Evolutionary conservation across 116 monocot genomes (phyloP), one percentile per base, ranked within the genome.

Genomic region (Phalaenopsis hybrid): DNA sequence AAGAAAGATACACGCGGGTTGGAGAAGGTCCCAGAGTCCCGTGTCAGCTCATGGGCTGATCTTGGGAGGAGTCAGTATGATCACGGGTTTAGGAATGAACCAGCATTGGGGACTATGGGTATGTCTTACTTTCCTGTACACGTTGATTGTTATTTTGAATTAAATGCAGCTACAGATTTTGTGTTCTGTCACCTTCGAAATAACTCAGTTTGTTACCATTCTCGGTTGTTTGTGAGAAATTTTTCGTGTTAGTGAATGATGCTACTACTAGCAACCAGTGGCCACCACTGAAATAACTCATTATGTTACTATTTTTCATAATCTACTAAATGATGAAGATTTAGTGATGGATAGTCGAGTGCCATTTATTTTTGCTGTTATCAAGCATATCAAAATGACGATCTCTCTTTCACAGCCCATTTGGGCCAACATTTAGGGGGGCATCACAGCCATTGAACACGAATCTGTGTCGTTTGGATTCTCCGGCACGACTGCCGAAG

Each of bases 1-100:
- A 95, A 91, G 84, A 93, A 91, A 82, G 89, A 80, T 1, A 85
- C 63, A 10, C 25, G 86, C 46, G 85, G 81, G 74, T 28, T 84
- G 8, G 88, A 89, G 78, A 94, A 87, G 81, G 86, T 88, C 9
- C 85, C 82, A 15, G 77, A 88, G 79, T 57, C 61, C 31, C 43
- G 37, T 46, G 65, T 79, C 6, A 83, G 80, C 43, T 84, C 81
- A 2, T 81, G 87, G 87, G 84, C 77, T 61, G 81, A 84, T 67
- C 68, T 18, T 25, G 68, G 76, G 28, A 65, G 15, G 31, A 77
- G 48, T 28, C 84, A 61, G 65, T 65, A 45, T 61, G 79, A 45
- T n/a, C 65, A 46, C 5, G 20, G 4, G 6, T 25, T 58, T 57
- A 28, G 59, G 41, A 59, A 57, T 58, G 79, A 9, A 44, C 44